Conservation (phyloP, 805 yeast genomes). For the Aciculoconidium aculeatum region DNA sequence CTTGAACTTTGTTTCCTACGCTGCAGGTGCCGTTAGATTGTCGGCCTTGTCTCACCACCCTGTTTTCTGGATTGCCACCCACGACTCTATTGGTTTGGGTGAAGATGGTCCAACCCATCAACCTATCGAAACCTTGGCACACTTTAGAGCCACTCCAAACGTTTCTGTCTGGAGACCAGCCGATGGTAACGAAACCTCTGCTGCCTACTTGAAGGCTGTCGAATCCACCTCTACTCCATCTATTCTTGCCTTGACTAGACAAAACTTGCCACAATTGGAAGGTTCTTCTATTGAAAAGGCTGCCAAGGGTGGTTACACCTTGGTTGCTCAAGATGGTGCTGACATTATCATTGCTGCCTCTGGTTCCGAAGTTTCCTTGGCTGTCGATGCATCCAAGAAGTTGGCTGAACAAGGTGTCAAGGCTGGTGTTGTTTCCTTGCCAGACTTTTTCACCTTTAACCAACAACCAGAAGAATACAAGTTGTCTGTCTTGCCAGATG, state of each 20-base stretch:
- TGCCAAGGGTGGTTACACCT: conserved; percentile 87
- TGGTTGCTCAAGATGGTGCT: conserved; percentile 48
- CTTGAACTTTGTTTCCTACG: conserved; percentile 84
- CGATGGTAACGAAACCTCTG: conserved; percentile 85
- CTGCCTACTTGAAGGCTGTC: conserved; percentile 68
- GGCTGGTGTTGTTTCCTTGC: conserved; percentile 84
- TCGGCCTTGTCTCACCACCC: conserved; percentile 81
- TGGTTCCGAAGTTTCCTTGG: conserved; percentile 88
- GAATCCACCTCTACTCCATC: conserved; percentile 62
- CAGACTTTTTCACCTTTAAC: conserved; percentile 90
- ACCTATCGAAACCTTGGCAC: conserved; percentile 85
- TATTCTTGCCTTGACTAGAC: conserved; percentile 75
- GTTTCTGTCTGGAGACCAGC: conserved; percentile 88
- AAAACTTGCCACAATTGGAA: conserved; percentile 86
- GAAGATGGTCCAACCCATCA: conserved; percentile 94
- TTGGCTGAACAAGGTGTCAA: conserved; percentile 62
- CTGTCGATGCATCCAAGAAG: conserved; percentile 76
- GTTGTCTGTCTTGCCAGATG: conserved; percentile 88
- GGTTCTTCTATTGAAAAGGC: conserved; percentile 92
- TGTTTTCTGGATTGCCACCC: conserved; percentile 82
- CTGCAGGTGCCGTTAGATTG: conserved; percentile 83
- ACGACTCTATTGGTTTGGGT: conserved; percentile 86
- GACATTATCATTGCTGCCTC: conserved; percentile 79
- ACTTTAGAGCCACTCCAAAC: conserved; percentile 81
- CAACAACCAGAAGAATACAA: conserved; percentile 74